phyloP scores from a whole-genome alignment of 257 asterid species.

The Solanum etuberosum region DNA sequence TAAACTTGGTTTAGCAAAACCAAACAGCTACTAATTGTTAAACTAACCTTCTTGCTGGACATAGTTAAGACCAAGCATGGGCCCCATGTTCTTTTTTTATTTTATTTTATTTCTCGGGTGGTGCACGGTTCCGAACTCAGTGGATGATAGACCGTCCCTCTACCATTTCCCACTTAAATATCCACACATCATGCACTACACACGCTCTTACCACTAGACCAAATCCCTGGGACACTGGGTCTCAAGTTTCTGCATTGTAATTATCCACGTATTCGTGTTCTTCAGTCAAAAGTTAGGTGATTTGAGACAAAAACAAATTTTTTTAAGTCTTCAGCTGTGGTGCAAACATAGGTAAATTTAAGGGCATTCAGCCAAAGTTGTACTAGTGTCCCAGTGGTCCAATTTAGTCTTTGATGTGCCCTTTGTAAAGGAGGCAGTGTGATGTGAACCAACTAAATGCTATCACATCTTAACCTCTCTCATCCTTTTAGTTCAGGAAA shows the following conservation, averaged over 20 bases:
- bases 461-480: background rate
- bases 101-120: background rate
- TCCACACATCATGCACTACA: background rate
- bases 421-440: background rate
- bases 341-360: background rate
- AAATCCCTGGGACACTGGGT: background rate
- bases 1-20: background rate
- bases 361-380: background rate
- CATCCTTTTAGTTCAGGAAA: background rate
- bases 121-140: background rate
- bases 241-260: background rate
- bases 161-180: background rate
- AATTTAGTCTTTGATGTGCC: background rate
- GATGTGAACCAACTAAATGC: background rate
- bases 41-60: background rate
- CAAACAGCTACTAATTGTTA: background rate
- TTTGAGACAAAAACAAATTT: background rate
- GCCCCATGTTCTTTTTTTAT: background rate
- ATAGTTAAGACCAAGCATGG: background rate
- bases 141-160: background rate
- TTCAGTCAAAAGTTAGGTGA: background rate
- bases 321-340: background rate
- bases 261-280: background rate
- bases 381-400: conserved; percentile 8
- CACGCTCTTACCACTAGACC: background rate